Conservation (phyloP, 176 grass and related monocot genomes). For the Juncus inflexus region DNA sequence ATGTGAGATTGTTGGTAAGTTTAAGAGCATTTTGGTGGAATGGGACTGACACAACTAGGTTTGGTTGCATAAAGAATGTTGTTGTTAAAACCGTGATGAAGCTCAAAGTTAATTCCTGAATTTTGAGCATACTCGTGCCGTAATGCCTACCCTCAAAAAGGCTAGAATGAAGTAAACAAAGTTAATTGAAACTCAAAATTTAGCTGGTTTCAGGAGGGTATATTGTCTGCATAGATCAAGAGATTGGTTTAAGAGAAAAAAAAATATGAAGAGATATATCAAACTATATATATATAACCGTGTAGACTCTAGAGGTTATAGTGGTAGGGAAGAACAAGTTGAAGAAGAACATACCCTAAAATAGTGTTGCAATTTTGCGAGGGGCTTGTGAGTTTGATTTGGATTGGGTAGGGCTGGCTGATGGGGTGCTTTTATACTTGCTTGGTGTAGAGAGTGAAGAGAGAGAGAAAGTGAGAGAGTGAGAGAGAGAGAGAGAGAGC, state of each 20-base stretch:
- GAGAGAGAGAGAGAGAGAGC: conserved; percentile 21
- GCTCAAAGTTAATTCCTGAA: no score
- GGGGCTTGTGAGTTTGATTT: conserved; percentile 14
- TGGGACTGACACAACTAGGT: no score
- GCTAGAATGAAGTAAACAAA: no score
- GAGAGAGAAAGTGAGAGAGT: conserved; percentile 6
- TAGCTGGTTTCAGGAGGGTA: no score
- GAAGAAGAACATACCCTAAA: conserved; percentile 16
- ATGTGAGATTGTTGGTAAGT: conserved; percentile 3
- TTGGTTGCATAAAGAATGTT: no score
- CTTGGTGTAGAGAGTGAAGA: conserved; percentile 14
- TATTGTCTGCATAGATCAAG: neutral
- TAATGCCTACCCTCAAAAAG: no score
- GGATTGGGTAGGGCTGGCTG: conserved; percentile 14
- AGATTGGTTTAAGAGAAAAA: neutral
- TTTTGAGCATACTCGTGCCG: no score
- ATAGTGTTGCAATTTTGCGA: conserved; percentile 10
- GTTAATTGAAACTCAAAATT: no score
- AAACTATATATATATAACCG: neutral
- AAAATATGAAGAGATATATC: no score
- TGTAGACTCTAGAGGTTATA: conserved; percentile 2
- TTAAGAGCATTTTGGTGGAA: no score
- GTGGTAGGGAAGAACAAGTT: neutral
- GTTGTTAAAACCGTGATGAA: no score
- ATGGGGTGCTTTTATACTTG: conserved; percentile 31